Percentiles rank a stretch among this genome's conserved stretches.
phyloP scores from a whole-genome alignment of 257 asterid genomes.

The Eustoma russellianum region DNA sequence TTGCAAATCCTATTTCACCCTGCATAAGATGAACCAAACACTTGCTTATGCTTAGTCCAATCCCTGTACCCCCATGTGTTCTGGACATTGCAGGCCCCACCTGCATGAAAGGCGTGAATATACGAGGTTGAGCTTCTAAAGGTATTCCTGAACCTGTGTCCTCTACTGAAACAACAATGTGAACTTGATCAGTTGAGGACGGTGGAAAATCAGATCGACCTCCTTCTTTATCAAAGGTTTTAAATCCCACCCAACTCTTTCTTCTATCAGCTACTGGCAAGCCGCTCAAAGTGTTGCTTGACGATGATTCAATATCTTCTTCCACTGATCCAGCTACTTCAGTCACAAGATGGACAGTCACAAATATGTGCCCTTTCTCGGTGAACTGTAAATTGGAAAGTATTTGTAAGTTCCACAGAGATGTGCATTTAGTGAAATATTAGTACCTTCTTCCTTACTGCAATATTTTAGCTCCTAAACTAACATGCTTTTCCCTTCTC shows the following conservation, averaged over 20 bases:
- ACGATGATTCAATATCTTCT: constrained; percentile 22
- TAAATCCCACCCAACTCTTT: constrained; percentile 63
- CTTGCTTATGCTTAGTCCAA: constrained; percentile 92
- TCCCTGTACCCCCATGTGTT: constrained; percentile 93
- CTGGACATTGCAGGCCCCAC: constrained; percentile 90
- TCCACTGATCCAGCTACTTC: constrained; percentile 44
- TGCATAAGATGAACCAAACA: constrained; percentile 95
- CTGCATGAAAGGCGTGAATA: constrained; percentile 91
- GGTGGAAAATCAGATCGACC: constrained; percentile 18
- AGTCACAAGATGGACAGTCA: constrained; percentile 71
- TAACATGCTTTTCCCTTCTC: too few relatives aligned
- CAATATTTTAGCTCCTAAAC: too few relatives aligned
- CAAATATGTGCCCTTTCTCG: constrained; percentile 82
- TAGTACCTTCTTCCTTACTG: too few relatives aligned
- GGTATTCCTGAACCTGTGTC: constrained; percentile 97
- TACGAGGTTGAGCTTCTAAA: constrained; percentile 58
- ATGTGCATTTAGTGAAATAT: not conserved
- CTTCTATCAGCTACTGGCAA: constrained; percentile 59
- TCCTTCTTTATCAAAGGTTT: constrained; percentile 44
- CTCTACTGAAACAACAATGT: constrained; percentile 76
- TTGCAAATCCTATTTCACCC: constrained; percentile 81
- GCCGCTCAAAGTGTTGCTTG: constrained; percentile 64
- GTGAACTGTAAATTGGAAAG: constrained; percentile 58
- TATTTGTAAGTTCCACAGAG: not conserved
- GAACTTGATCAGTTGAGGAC: constrained; percentile 39